These are phyloP conservation scores for Ascochyta fabae DNA, from an alignment of 2,329 filamentous ascomycete genomes.

Conservation along the genomic window DNA sequence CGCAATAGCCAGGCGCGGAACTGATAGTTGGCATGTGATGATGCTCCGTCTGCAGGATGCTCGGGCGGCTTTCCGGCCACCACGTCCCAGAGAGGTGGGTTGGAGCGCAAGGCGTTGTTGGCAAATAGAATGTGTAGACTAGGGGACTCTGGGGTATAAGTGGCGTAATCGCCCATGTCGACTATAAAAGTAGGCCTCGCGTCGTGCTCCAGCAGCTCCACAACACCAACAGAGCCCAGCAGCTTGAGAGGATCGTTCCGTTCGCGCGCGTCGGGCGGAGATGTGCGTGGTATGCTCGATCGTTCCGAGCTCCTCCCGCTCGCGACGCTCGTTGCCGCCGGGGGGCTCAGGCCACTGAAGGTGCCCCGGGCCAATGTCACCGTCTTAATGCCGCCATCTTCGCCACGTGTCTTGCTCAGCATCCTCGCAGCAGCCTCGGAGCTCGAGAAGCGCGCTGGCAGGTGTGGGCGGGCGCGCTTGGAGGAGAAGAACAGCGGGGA, in stretches of 20 bases:
- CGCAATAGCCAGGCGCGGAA: slow-evolving; percentile 75
- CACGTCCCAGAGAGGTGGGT: slow-evolving; percentile 62
- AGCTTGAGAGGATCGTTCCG: slow-evolving; percentile 60
- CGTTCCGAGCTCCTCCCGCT: slow-evolving; percentile 63
- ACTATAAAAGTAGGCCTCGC: slow-evolving; percentile 78
- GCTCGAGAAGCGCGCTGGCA: slow-evolving; percentile 63
- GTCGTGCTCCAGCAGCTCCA: slow-evolving; percentile 78
- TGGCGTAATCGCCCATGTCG: slow-evolving; percentile 67
- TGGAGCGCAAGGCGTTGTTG: slow-evolving; percentile 70
- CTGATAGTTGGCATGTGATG: slow-evolving; percentile 43
- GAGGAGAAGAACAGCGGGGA: slow-evolving; percentile 62
- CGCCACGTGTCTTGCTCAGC: slow-evolving; percentile 58
- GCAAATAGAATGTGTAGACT: slow-evolving; percentile 69
- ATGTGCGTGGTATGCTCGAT: slow-evolving; percentile 55
- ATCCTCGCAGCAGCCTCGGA: slow-evolving; percentile 65
- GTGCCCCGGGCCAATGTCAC: slow-evolving; percentile 59
- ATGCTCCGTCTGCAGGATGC: slow-evolving; percentile 46
- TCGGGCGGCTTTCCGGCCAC: slow-evolving; percentile 56
- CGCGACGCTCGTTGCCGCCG: slow-evolving; percentile 56
- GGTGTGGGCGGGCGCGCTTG: slow-evolving; percentile 50
- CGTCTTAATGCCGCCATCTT: slow-evolving; percentile 59
- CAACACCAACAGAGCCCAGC: slow-evolving; percentile 69
- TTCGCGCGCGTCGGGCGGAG: slow-evolving; percentile 60
- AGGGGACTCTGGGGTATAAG: slow-evolving; percentile 55
- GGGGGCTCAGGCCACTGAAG: slow-evolving; percentile 48